These are phyloP conservation scores for Ogataea henricii DNA, from an alignment of 805 yeast species.

Conservation along the genomic window DNA sequence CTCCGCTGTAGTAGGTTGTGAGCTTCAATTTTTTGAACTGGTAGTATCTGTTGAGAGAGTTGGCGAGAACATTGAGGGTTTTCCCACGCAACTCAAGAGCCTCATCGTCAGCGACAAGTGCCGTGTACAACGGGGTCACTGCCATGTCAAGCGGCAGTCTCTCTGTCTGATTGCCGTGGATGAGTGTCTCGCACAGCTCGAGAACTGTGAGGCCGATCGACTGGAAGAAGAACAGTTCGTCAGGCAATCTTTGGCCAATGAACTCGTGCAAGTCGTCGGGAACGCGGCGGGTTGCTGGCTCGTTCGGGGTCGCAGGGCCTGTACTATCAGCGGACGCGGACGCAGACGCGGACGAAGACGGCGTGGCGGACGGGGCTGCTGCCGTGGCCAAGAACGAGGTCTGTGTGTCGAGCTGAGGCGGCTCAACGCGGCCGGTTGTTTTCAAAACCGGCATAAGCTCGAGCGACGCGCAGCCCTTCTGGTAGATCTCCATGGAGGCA, in stretches of 20 bases:
- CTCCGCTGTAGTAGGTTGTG: constrained; percentile 37
- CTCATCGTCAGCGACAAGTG: constrained; percentile 47
- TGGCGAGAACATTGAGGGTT: constrained; percentile 67
- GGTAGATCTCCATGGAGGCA: constrained; percentile 52
- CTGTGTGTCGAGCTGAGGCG: constrained; percentile 37
- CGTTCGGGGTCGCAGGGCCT: constrained; percentile 15
- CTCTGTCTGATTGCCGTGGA: constrained; percentile 62
- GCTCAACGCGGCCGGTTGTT: constrained; percentile 66
- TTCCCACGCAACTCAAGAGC: constrained; percentile 57
- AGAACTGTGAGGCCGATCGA: constrained; percentile 73
- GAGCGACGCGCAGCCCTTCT: constrained; percentile 68
- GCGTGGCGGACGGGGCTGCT: constrained; percentile 17
- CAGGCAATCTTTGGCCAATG: constrained; percentile 81
- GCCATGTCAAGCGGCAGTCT: constrained; percentile 70
- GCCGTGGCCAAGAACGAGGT: constrained; percentile 22
- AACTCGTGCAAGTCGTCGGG: constrained; percentile 84
- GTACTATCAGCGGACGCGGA: constrained; percentile 12
- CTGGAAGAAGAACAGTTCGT: constrained; percentile 79
- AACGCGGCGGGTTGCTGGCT: constrained; percentile 36
- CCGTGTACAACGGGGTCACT: constrained; percentile 53
- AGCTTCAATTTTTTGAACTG: constrained; percentile 68
- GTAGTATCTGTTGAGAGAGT: constrained; percentile 77
- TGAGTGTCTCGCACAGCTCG: constrained; percentile 64
- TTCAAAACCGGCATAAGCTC: constrained; percentile 75
- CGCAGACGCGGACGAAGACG: constrained; percentile 1